Conservation (phyloP, 2,329 filamentous ascomycete genomes). For the Dothiorella sarmentorum region DNA sequence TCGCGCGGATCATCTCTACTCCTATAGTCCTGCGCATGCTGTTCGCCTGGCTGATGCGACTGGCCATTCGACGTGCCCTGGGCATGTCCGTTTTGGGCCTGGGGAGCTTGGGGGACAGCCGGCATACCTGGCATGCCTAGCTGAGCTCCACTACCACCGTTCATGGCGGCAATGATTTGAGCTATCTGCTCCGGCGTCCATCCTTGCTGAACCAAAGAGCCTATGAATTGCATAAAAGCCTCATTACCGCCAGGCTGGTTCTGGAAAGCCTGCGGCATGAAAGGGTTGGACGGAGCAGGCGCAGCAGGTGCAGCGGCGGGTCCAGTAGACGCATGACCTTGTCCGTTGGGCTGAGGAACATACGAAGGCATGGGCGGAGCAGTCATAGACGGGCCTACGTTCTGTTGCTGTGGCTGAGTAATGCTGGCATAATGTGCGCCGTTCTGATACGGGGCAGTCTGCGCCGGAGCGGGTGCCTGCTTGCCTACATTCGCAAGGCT, state of each 20-base stretch:
- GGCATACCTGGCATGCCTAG: neutral
- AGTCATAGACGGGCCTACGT: conserved; percentile 17
- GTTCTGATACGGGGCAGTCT: neutral
- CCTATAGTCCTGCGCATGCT: conserved; percentile 16
- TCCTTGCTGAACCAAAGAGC: conserved; percentile 15
- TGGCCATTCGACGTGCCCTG: conserved; percentile 3
- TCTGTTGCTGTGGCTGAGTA: conserved; percentile 18
- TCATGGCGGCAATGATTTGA: conserved; percentile 13
- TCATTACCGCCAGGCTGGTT: conserved; percentile 25
- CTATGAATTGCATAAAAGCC: conserved; percentile 17
- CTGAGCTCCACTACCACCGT: neutral
- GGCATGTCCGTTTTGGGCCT: conserved; percentile 8
- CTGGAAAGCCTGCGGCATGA: conserved; percentile 33
- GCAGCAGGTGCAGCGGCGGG: conserved; percentile 21
- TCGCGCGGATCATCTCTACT: conserved; percentile 12
- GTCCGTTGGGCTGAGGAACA: conserved; percentile 11
- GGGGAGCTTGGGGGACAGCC: neutral
- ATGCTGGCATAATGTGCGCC: conserved; percentile 6
- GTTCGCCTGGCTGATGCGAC: neutral
- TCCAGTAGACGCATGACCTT: conserved; percentile 20
- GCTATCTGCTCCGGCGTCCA: conserved; percentile 18
- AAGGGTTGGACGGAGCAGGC: neutral
- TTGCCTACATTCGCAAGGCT: conserved; percentile 33
- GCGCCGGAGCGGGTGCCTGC: conserved; percentile 22
- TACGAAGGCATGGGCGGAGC: conserved; percentile 17